A percentile compares a stretch with the other conserved stretches of the same genome.
These are phyloP conservation scores for Cyclotella baltica DNA, from an alignment of 108 stramenopile species.

Conservation along the genomic window DNA sequence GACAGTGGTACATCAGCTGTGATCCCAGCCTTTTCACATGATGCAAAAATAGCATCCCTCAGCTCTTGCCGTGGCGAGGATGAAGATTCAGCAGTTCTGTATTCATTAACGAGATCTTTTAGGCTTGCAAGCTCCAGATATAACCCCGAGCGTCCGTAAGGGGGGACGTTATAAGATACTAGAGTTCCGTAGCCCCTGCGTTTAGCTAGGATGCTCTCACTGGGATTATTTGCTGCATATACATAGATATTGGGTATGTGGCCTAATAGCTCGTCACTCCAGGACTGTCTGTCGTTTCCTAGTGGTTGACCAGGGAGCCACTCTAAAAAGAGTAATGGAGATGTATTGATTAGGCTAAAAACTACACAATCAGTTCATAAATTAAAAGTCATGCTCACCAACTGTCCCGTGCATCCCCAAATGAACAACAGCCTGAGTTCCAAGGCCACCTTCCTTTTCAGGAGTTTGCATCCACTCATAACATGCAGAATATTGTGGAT, in stretches of 20 bases:
- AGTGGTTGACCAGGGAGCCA: slow-evolving; percentile 87
- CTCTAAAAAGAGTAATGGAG: slow-evolving; percentile 41
- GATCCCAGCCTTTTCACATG: slow-evolving; percentile 56
- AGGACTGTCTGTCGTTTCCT: slow-evolving; percentile 80
- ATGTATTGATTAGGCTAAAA: neutral
- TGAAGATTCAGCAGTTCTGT: slow-evolving; percentile 53
- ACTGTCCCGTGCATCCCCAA: slow-evolving; percentile 84
- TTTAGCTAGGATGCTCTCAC: slow-evolving; percentile 89
- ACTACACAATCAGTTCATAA: neutral
- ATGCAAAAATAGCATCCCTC: slow-evolving; percentile 56
- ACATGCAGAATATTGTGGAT: slow-evolving; percentile 87
- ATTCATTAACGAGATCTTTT: slow-evolving; percentile 83
- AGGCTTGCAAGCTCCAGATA: slow-evolving; percentile 86
- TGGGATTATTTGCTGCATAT: slow-evolving; percentile 90
- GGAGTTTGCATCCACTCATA: slow-evolving; percentile 77
- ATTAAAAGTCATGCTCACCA: slow-evolving; percentile 1
- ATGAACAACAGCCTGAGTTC: slow-evolving; percentile 80
- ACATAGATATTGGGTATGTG: slow-evolving; percentile 83
- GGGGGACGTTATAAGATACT: slow-evolving; percentile 85
- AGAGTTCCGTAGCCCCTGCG: slow-evolving; percentile 88
- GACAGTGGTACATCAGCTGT: slow-evolving; percentile 58
- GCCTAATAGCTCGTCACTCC: slow-evolving; percentile 82
- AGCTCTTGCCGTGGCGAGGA: slow-evolving; percentile 41
- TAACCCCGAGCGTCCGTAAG: slow-evolving; percentile 84
- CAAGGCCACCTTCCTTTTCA: slow-evolving; percentile 57